Percentiles rank a stretch among this genome's conserved stretches.
phyloP scores from a whole-genome alignment of 2,329 filamentous ascomycete genomes.

The Plectosphaerella cucumerina region DNA sequence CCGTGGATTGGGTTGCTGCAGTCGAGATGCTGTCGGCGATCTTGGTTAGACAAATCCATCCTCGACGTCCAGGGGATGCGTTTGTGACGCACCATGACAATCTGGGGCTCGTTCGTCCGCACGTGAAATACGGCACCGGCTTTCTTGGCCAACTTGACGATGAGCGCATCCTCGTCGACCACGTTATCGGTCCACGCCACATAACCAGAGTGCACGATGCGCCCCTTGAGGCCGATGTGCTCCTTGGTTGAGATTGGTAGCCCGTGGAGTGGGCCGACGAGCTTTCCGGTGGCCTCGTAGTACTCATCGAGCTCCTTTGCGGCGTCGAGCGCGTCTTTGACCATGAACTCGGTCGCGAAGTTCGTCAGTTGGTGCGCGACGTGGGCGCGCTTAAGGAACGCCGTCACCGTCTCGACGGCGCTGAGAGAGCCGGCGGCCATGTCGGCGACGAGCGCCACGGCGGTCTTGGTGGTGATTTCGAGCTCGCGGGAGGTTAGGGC shows the following conservation, averaged over 20 bases:
- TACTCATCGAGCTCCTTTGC: slow-evolving; percentile 35
- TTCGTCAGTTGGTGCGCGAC: slow-evolving; percentile 39
- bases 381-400: slow-evolving; percentile 45
- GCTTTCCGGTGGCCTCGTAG: slow-evolving; percentile 22
- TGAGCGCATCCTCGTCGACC: slow-evolving; percentile 26
- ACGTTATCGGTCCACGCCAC: slow-evolving; percentile 30
- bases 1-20: slow-evolving; percentile 34
- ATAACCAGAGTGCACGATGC: slow-evolving; percentile 20
- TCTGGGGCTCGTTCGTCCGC: slow-evolving; percentile 36
- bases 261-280: slow-evolving; percentile 44
- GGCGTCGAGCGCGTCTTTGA: slow-evolving; percentile 33
- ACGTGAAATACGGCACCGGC: slow-evolving; percentile 36
- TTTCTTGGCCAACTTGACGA: slow-evolving; percentile 22
- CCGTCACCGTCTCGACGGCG: slow-evolving; percentile 25
- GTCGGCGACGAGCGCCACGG: slow-evolving; percentile 20
- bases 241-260: slow-evolving; percentile 18
- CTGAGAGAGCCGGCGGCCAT: slow-evolving; percentile 24
- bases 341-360: slow-evolving; percentile 26
- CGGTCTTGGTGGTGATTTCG: slow-evolving; percentile 31
- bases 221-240: slow-evolving; percentile 13
- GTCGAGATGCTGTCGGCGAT: slow-evolving; percentile 15
- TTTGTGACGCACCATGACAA: slow-evolving; percentile 21
- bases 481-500: slow-evolving; percentile 28
- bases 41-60: background rate
- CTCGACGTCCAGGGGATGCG: background rate